Evolutionary conservation across 495 filamentous ascomycete species (phyloP).

Genomic region (Penicillium daleae): DNA sequence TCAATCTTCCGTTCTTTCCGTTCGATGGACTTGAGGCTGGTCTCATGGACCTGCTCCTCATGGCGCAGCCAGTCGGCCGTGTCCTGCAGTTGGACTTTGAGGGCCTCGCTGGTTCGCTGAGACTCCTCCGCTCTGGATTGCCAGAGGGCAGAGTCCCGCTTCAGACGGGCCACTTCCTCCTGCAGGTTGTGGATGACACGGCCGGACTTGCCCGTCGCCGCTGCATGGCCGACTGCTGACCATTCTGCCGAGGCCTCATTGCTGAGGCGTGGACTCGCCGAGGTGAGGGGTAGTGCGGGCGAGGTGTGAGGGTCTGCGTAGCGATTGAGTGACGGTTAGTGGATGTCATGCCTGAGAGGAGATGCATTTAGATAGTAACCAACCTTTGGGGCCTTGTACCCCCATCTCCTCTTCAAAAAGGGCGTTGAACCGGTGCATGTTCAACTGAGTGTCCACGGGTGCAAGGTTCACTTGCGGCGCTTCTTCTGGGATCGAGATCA

Average conservation of each 20-base stretch:
- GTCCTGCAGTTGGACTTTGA: conserved; percentile 74
- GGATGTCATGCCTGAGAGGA: background rate
- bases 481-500: conserved; percentile 18
- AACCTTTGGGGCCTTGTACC: conserved; percentile 24
- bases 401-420: conserved; percentile 37
- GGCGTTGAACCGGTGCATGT: conserved; percentile 50
- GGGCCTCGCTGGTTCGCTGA: conserved; percentile 68
- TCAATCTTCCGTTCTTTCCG: conserved; percentile 83
- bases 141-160: conserved; percentile 77
- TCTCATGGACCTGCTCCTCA: conserved; percentile 70
- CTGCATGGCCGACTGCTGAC: conserved; percentile 78
- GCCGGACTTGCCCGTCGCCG: conserved; percentile 82
- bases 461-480: conserved; percentile 47
- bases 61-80: conserved; percentile 61
- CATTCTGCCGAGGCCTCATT: conserved; percentile 55
- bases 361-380: background rate
- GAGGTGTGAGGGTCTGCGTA: conserved; percentile 29
- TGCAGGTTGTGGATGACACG: conserved; percentile 89
- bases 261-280: conserved; percentile 28
- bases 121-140: conserved; percentile 73
- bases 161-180: conserved; percentile 84
- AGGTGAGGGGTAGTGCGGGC: conserved; percentile 19
- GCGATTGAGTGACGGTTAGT: background rate
- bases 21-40: conserved; percentile 70
- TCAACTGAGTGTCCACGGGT: conserved; percentile 49